phyloP scores from a whole-genome alignment of 805 yeast species.

The Kazachstania bromeliacearum region DNA sequence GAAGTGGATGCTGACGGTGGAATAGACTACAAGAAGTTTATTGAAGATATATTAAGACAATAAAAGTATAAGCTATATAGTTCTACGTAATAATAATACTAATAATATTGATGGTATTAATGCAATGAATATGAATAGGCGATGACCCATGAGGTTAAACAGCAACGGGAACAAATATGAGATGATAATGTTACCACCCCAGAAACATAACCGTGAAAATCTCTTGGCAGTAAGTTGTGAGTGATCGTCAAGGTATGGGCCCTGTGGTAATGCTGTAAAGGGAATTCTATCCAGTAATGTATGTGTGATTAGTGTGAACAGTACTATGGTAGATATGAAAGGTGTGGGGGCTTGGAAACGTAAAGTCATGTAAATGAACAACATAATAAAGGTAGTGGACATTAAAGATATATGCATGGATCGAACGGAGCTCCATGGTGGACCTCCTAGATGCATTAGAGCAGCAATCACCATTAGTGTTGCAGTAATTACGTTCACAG shows the following conservation, averaged over 20 bases:
- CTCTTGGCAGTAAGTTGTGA: not conserved
- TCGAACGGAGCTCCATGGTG: no score
- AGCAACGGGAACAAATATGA: conserved; percentile 4
- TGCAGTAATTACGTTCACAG: no score
- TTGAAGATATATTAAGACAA: conserved; percentile 86
- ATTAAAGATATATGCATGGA: no score
- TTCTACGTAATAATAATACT: not conserved
- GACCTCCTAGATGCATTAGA: no score
- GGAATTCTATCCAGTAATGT: not conserved
- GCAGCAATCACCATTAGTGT: no score
- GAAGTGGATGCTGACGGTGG: conserved; percentile 88
- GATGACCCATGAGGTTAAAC: conserved; percentile 2
- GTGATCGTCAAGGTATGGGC: no score
- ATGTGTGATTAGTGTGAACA: not conserved
- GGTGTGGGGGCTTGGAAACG: not conserved
- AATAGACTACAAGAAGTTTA: conserved; percentile 91
- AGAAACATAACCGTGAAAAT: conserved; percentile 1
- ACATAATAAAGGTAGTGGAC: no score
- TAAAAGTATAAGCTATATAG: conserved; percentile 27
- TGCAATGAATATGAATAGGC: not conserved
- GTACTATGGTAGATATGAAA: not conserved
- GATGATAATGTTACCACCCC: conserved; percentile 1
- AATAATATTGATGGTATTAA: not conserved
- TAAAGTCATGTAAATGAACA: no score
- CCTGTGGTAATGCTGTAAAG: not conserved